Evolutionary conservation across 1,284 basidiomycete genomes (phyloP), one percentile per base, ranked within the genome.

Genomic region (Leccinum proximum): DNA sequence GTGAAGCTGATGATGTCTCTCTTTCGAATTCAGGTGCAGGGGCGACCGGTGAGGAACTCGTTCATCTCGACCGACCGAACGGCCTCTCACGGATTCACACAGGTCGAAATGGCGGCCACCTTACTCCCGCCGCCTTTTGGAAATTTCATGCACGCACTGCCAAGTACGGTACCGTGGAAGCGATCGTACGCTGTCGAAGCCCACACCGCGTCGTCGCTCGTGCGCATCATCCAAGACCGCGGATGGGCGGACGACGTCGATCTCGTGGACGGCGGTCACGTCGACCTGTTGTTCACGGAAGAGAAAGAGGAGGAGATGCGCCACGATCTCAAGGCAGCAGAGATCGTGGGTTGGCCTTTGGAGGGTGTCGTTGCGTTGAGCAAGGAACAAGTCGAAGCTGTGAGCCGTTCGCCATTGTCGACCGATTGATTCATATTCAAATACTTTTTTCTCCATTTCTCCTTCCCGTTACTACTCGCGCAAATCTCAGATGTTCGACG

Each of bases 51-150:
- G 65, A 61, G 75, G 22, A 11, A 70, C 13, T 14, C 42, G 56
- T 16, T 18, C 14, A 38, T 48, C 16, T 54, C 22, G 50, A 35
- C 33, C 57, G n/a, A 35, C 26, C 13, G 26, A 22, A 22, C 5
- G 33, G 16, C 33, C 33, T 57, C 33, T 61, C n/a, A 37, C 57
- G 10, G 9, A 30, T 16, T 53, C 26, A n/a, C 65, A 53, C 26
- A 90, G 91, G 90, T 63, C 78, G 91, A 16, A 93, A 93, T 68
- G 91, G 91, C 0, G 91, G 92, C 0, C 91, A 94, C 70, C 80
- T 93, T 22, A 87, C 87, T 0, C 82, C 87, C 0, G 75, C 75
- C 50, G 73, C 77, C 1, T 88, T 86, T 72, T 64, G 70, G 1
- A 76, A 77, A 0, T 91, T 91, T 68, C 62, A 69, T 0, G 66